Conservation (phyloP, 208 protist genomes). For the Trypanosoma boissoni region DNA sequence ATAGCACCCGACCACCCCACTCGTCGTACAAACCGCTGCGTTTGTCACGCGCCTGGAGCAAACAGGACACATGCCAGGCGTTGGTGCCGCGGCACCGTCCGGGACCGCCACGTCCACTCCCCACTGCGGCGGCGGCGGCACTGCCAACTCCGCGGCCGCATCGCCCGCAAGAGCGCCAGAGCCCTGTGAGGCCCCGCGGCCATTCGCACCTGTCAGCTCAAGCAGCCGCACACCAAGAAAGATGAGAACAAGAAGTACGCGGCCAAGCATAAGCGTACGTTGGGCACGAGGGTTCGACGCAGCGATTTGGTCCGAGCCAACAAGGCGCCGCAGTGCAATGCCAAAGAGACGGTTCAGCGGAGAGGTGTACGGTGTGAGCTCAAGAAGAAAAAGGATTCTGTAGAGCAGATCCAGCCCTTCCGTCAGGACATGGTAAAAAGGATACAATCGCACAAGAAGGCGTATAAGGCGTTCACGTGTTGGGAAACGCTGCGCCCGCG, state of each 20-base stretch:
- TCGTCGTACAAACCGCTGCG: slow-evolving; percentile 54
- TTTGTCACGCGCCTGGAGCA: slow-evolving; percentile 59
- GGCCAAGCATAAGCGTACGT: slow-evolving; percentile 47
- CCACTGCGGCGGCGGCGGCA: slow-evolving; percentile 64
- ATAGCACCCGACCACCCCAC: slow-evolving; percentile 80
- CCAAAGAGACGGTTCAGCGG: slow-evolving; percentile 52
- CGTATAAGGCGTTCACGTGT: slow-evolving; percentile 31
- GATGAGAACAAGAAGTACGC: slow-evolving; percentile 57
- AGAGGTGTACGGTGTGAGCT: slow-evolving; percentile 65
- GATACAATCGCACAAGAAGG: slow-evolving; percentile 49
- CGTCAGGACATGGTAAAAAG: slow-evolving; percentile 42
- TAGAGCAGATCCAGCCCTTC: slow-evolving; percentile 39
- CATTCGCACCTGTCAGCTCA: slow-evolving; percentile 34
- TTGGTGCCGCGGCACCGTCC: slow-evolving; percentile 18
- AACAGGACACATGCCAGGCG: slow-evolving; percentile 62
- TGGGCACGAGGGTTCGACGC: slow-evolving; percentile 33
- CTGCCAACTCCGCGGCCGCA: slow-evolving; percentile 39
- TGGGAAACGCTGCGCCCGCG: slow-evolving; percentile 41
- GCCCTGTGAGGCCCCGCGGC: not conserved
- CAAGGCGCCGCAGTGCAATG: slow-evolving; percentile 51
- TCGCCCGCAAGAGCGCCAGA: slow-evolving; percentile 13
- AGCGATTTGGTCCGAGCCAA: slow-evolving; percentile 33
- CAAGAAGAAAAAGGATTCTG: slow-evolving; percentile 58
- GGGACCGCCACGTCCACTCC: slow-evolving; percentile 38
- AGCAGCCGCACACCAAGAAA: slow-evolving; percentile 65